These are phyloP conservation scores for Paxillus ammoniavirescens DNA, from an alignment of 768 basidiomycete species.

Conservation along the genomic window DNA sequence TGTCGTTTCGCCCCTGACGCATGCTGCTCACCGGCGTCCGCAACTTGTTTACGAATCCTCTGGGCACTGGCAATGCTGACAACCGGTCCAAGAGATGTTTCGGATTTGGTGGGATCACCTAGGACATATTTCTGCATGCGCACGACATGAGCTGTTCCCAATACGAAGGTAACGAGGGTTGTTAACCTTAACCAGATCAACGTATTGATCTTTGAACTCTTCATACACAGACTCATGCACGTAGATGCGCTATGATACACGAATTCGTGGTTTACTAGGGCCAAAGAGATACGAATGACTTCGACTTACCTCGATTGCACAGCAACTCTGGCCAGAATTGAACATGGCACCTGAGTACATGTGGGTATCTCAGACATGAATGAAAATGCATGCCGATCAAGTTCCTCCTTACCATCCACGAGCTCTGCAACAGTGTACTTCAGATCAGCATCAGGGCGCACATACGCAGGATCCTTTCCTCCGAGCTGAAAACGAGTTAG, in stretches of 20 bases:
- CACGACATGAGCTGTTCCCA: neutral
- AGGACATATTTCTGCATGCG: constrained; percentile 67
- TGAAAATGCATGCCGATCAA: neutral
- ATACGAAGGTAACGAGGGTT: neutral
- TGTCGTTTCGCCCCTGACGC: neutral
- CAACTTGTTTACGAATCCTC: constrained; percentile 81
- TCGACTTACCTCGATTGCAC: constrained; percentile 74
- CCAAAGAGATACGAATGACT: neutral
- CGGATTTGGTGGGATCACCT: constrained; percentile 75
- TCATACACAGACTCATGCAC: constrained; percentile 86
- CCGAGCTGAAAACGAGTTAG: constrained; percentile 63
- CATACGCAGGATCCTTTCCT: constrained; percentile 97
- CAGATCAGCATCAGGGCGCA: constrained; percentile 82
- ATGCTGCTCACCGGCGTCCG: constrained; percentile 65
- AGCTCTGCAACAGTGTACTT: constrained; percentile 81
- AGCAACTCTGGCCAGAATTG: constrained; percentile 98
- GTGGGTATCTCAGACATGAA: neutral
- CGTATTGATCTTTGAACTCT: constrained; percentile 71
- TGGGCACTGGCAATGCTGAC: constrained; percentile 85
- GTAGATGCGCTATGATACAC: constrained; percentile 71
- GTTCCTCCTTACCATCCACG: constrained; percentile 69
- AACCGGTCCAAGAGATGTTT: constrained; percentile 89
- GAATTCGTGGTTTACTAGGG: neutral
- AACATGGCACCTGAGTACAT: constrained; percentile 73
- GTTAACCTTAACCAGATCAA: constrained; percentile 66